A percentile compares a stretch with the other conserved stretches of the same genome.
Conservation (phyloP, 2,329 filamentous ascomycete species). For the Didymella glomerata region DNA sequence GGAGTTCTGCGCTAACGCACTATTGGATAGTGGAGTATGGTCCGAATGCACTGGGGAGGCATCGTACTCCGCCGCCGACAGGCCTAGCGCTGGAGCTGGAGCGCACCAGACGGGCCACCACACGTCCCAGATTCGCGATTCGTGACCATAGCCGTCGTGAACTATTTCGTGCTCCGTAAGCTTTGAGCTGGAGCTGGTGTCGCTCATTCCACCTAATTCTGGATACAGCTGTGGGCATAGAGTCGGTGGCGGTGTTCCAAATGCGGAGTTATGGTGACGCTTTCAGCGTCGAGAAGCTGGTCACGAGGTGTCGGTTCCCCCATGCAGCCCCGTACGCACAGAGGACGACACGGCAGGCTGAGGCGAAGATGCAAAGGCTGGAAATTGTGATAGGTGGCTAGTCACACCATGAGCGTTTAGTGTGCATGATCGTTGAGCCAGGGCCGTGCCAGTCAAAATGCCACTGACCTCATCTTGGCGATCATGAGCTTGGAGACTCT, state of each 20-base stretch:
- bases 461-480: conserved; percentile 22
- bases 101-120: conserved; percentile 29
- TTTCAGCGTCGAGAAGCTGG: conserved; percentile 14
- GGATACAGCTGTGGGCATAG: neutral
- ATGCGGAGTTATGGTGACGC: conserved; percentile 14
- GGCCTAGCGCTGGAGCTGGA: conserved; percentile 27
- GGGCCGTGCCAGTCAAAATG: conserved; percentile 7
- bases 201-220: neutral
- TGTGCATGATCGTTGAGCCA: conserved; percentile 15
- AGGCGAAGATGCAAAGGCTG: conserved; percentile 6
- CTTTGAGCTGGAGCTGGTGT: conserved; percentile 1
- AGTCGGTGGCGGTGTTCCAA: conserved; percentile 7
- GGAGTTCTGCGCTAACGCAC: conserved; percentile 28
- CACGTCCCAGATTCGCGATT: conserved; percentile 19
- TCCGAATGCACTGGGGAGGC: conserved; percentile 24
- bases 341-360: conserved; percentile 14
- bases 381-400: conserved; percentile 20
- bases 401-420: conserved; percentile 16
- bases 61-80: conserved; percentile 15
- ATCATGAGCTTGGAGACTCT: conserved; percentile 14
- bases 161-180: neutral
- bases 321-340: conserved; percentile 13
- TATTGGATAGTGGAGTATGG: conserved; percentile 30
- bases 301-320: conserved; percentile 9
- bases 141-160: conserved; percentile 2